Evolutionary conservation across 768 basidiomycete species (phyloP).

Genomic region (Agrocybe pediades): DNA sequence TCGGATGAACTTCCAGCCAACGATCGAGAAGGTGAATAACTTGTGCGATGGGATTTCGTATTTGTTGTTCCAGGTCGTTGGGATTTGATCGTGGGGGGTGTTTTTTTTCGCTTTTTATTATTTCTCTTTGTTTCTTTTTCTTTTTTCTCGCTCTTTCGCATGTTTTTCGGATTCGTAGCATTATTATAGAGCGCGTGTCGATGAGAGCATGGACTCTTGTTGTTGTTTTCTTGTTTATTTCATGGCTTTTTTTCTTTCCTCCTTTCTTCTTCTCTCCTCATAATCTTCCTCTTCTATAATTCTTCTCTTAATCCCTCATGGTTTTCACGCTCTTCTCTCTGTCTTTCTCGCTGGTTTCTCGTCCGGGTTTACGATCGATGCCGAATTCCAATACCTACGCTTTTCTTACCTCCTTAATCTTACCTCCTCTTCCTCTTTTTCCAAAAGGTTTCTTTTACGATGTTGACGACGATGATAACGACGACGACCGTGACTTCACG

Average conservation of each 20-base stretch:
- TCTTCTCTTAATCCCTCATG: background rate
- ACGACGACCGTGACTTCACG: background rate
- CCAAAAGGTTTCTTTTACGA: background rate
- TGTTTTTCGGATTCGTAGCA: background rate
- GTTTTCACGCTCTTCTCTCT: background rate
- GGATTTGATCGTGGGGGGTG: background rate
- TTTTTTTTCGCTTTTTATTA: background rate
- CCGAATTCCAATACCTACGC: background rate
- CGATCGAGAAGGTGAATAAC: slow-evolving; percentile 37
- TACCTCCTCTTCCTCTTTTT: background rate
- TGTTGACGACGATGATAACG: background rate
- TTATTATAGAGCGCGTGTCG: slow-evolving; percentile 1
- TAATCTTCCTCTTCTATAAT: background rate
- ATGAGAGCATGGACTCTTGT: too few species aligned
- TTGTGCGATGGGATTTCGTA: slow-evolving; percentile 41
- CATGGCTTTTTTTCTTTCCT: background rate
- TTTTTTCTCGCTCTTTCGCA: background rate
- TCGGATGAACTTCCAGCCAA: slow-evolving; percentile 33
- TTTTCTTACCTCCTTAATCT: background rate
- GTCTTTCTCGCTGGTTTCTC: background rate
- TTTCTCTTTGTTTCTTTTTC: slow-evolving; percentile 6
- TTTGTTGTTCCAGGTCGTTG: slow-evolving; percentile 32
- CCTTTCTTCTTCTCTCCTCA: background rate
- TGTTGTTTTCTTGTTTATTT: background rate
- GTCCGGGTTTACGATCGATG: background rate